Conservation (phyloP, 2,329 filamentous ascomycete genomes). For the Cercospora brassicicola region DNA sequence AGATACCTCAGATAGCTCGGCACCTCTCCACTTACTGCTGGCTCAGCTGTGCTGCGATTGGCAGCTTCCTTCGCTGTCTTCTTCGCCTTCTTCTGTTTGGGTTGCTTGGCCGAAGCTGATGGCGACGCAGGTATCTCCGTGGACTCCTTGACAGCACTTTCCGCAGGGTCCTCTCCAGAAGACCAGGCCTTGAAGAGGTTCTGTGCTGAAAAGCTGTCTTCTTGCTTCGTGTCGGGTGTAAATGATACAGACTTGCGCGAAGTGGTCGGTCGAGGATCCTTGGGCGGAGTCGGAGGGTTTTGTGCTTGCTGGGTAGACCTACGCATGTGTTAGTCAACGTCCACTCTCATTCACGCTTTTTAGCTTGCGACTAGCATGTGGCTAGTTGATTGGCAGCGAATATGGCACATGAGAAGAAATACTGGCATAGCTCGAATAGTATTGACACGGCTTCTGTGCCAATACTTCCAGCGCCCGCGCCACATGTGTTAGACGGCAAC, state of each 20-base stretch:
- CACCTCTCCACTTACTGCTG: conserved; percentile 3
- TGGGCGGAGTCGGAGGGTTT: not conserved
- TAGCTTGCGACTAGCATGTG: not conserved
- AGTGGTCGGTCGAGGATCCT: conserved; percentile 10
- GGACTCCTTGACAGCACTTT: conserved; percentile 30
- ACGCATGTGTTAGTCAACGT: not conserved
- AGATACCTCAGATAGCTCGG: conserved; percentile 74
- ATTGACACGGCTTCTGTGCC: not conserved
- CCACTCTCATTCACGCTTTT: not conserved
- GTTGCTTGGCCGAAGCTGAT: conserved; percentile 35
- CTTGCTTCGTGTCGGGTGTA: conserved; percentile 61
- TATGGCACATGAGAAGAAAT: not conserved
- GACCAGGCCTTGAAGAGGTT: conserved; percentile 55
- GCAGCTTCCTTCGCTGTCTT: conserved; percentile 15
- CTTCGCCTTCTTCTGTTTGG: conserved; percentile 33
- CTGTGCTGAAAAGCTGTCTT: conserved; percentile 57
- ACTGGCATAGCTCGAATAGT: not conserved
- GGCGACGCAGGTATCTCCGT: conserved; percentile 12
- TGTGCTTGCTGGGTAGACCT: conserved; percentile 5
- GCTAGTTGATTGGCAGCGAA: not conserved
- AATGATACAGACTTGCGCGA: conserved; percentile 62
- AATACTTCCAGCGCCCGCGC: not conserved
- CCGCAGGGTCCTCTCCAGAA: conserved; percentile 17
- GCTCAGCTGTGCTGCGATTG: not conserved
- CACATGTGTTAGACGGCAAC: not conserved